Base-by-base conservation (phyloP, 805 yeast species). In the Sugiyamaella floridensis region DNA sequence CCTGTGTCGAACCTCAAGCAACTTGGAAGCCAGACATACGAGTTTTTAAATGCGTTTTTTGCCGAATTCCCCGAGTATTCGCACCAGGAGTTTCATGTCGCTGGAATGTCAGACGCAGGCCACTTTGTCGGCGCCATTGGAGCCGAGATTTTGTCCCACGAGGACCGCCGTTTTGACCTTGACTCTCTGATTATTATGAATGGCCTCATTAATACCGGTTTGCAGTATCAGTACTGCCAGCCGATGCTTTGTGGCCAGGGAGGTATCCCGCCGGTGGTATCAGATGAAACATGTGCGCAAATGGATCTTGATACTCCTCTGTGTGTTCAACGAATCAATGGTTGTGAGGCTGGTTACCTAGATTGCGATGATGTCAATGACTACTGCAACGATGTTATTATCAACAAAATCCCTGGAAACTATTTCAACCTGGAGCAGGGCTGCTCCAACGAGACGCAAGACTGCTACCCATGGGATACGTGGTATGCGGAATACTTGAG, bases 191-290 rank as follows among this genome's bases (percentile, higher is more conserved):
- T 90, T 65, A 89, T 90, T 62, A 97, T 97, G 56, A 92, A 90
- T 67, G 97, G 97, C 49, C 80, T 90, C 60, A 88, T 96, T 40
- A 95, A 89, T 67, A 84, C 95, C 2, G 73, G 83, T 52, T 76
- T 79, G 46, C 97, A 89, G 75, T 82, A 85, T 64, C 78, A 79
- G 55, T 81, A 81, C 69, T 88, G 86, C 66, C 81, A 83, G 68
- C 95, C 93, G 58, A 89, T 90, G 97, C 95, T 95, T 4, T 92
- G 98, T 70, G 89, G 95, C 47, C 67, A 78, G 57, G 95, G 95
- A 55, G 96, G 95, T 2, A 77, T 79, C 62, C 80, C 79, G 19
- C 74, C 86, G n/a, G 85, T 86, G 4, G 71, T 87, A 56, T 70
- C 76, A 14, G 82, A 81, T 15, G 83, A 80, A 51, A 81, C 80